Base-by-base conservation (phyloP, 163 green algal species). In the Scenedesmus sp. region DNA sequence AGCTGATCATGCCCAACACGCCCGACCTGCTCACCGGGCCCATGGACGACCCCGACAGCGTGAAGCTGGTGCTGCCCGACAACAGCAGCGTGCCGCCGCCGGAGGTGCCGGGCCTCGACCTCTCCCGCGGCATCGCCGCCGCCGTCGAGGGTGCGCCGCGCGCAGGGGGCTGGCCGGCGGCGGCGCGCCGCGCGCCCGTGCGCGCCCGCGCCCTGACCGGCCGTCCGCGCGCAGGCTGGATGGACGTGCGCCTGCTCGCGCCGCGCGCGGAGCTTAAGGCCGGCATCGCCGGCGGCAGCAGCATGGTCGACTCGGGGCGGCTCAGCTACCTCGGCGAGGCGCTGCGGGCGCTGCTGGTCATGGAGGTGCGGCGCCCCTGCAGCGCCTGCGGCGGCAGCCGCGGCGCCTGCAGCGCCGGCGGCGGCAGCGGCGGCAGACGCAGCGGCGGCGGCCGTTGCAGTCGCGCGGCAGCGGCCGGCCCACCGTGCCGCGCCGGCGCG, bases 251-350 rank as follows among this genome's bases (percentile, higher is more conserved):
- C 10, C 78, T 97, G 78, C 84, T 96, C 69, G 91, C 92, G 0
- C 93, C 93, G 14, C 86, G 90, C n/a, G 91, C 90, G 15, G 93
- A 97, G 85, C 70, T 96, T 81, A 87, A 89, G 10, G 73, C 97
- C 63, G 80, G 95, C 66, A 60, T 92, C 26, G 86, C 65, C 13
- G 91, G 86, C 4, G 60, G 69, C 67, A 84, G 44, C n/a, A 63
- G 42, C 24, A 84, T 95, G 36, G 85, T 94, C 22, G 86, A 93
- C 57, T 60, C 83, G 0, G 42, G 77, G 4, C 85, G 88, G 53
- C 83, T 96, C 29, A 93, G 84, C 63, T 92, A 81, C 31, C 76
- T 96, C 4, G 91, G 93, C 3, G 86, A 96, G 71, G 87, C 89
- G 3, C 87, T 97, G 70, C 74, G 93, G 9, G 91, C 83, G 18